Base-by-base conservation (phyloP, 2,329 filamentous ascomycete genomes). In the Pseudocercospora musae region DNA sequence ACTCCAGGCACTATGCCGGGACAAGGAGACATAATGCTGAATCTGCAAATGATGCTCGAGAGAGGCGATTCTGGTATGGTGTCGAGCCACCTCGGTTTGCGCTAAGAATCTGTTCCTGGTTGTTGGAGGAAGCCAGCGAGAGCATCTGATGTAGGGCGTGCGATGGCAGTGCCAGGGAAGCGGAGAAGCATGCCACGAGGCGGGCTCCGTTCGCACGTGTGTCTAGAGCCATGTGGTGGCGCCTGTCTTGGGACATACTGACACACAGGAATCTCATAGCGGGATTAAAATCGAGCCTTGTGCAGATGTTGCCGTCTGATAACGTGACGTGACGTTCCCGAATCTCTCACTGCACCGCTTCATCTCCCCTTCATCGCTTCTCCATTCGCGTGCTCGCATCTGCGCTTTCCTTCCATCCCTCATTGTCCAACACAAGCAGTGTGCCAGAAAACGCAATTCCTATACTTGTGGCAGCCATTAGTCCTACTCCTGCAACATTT, bases 391-490 rank as follows among this genome's bases (percentile, higher is more conserved):
- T 48, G n/a, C 50, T 25, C 11, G 13, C 29, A 46, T 60, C 50
- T 44, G 20, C 48, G 20, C 31, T 54, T 49, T 11, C 50, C 49
- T 62, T 62, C 31, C 60, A 60, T 25, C 62, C 58, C 29, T 73
- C 72, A 49, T 72, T 73, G 59, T 71, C 67, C 57, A 72, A 25
- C 15, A 74, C 67, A 49, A 73, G 55, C 40, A 69, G 21, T 15
- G 67, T 69, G 6, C 72, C 72, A n/a, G 70, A 70, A 44, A 74
- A 68, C 11, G 71, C 72, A 23, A 73, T 63, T 7, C 66, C 72
- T 54, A 75, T 60, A 50, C 73, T 74, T 42, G 72, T 67, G 33
- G 70, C 70, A 56, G 69, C 68, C 49, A 73, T 62, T 10, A 70
- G 63, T 31, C 68, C 65, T 4, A 72, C 66, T 3, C 71, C 74